Evolutionary conservation across 805 yeast genomes (phyloP), one percentile per base, ranked within the genome.

Genomic region (Trichomonascus vanleenenianus): DNA sequence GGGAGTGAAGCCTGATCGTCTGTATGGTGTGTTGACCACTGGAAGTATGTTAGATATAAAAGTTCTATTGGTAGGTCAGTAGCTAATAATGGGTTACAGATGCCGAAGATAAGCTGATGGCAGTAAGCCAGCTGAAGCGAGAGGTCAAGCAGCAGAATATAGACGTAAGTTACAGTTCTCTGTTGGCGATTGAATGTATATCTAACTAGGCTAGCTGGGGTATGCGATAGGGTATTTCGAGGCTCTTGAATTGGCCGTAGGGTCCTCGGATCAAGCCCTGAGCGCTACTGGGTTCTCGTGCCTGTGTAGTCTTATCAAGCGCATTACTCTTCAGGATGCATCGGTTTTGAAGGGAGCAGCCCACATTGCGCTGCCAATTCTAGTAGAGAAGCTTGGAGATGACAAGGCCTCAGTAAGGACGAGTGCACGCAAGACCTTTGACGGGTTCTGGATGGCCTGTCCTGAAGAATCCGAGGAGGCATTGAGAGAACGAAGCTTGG

Each of bases 281-380:
- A 50, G 49, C 11, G 40, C 55, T 1, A 48, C 62, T 12, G 59
- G 73, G 0, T 71, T 73, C 48, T 66, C 75, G 1, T 57, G 75
- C 25, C 53, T 72, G 15, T 71, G 75, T 49, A 72, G 73, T 52
- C 52, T 74, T 12, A 61, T 70, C 19, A 71, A 71, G 48, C 59
- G 78, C 8, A 63, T 70, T 6, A 65, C 70, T 19, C 63, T 65
- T 52, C 77, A 59, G 44, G 61, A 67, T 33, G 58, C 61, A n/a
- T 48, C 56, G 11, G 56, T 58, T 14, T 56, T 70, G 19, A 47
- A 54, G n/a, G 55, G 50, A n/a, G 56, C 62, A 15, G 56, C 66
- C 8, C 51, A 57, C 30, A 50, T 54, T 12, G 64, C 66, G 37
- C 56, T 64, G 25, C 66, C 66, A 3, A 44, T 58, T 9, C 52